phyloP scores from a whole-genome alignment of 495 filamentous ascomycete genomes.

The Lindgomyces ingoldianus region DNA sequence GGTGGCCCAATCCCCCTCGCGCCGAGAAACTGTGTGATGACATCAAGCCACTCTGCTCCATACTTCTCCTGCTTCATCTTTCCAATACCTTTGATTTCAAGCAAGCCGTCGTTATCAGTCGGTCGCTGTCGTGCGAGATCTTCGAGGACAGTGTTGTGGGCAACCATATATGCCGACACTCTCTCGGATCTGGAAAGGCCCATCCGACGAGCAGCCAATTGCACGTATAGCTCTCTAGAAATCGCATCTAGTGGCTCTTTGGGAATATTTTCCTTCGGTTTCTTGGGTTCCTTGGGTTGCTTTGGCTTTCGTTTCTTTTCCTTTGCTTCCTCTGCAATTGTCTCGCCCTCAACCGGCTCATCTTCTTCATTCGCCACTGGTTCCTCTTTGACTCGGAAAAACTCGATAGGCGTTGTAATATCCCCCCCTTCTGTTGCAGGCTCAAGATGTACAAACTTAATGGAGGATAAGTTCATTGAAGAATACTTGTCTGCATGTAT shows the following conservation, averaged over 20 bases:
- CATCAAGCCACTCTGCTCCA: slow-evolving; percentile 21
- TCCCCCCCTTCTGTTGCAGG: neutral
- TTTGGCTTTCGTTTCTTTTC: neutral
- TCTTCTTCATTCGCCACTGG: neutral
- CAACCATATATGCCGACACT: slow-evolving; percentile 1
- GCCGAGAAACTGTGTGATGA: slow-evolving; percentile 9
- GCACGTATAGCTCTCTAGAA: slow-evolving; percentile 4
- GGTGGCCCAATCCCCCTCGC: neutral
- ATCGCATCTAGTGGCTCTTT: slow-evolving; percentile 5
- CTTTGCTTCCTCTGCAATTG: neutral
- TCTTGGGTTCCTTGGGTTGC: neutral
- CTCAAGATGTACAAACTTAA: neutral
- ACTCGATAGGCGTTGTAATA: neutral
- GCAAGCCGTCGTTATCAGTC: slow-evolving; percentile 2
- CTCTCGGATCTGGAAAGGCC: neutral
- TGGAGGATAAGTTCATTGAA: slow-evolving; percentile 38
- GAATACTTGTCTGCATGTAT: slow-evolving; percentile 63
- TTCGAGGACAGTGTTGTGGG: slow-evolving; percentile 17
- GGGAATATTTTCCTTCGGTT: slow-evolving; percentile 2
- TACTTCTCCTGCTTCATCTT: slow-evolving; percentile 5
- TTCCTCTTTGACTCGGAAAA: slow-evolving; percentile 2
- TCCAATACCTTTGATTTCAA: slow-evolving; percentile 18
- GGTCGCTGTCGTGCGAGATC: slow-evolving; percentile 20
- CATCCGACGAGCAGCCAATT: slow-evolving; percentile 2
- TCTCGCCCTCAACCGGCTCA: neutral